A percentile compares a stretch with the other conserved stretches of the same genome.
phyloP scores from a whole-genome alignment of 257 asterid species.

The Paraleonurus japonicus region DNA sequence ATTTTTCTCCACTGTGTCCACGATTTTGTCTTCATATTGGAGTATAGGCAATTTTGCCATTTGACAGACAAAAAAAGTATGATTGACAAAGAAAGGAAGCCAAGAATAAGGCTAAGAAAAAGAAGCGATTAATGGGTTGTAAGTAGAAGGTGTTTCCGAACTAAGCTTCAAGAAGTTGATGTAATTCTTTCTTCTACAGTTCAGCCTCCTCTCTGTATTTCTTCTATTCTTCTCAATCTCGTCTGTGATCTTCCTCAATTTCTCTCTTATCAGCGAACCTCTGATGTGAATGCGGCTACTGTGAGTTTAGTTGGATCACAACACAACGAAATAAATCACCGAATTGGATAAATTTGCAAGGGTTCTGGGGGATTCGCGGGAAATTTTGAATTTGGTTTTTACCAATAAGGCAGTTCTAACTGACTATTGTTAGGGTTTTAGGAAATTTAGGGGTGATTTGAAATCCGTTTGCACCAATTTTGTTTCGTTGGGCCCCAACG shows the following conservation, averaged over 20 bases:
- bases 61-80: neutral
- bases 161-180: neutral
- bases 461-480: neutral
- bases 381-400: neutral
- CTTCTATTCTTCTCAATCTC: neutral
- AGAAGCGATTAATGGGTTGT: neutral
- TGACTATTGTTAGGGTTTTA: constrained; percentile 20
- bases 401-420: neutral
- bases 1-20: constrained; percentile 68
- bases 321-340: neutral
- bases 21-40: constrained; percentile 79
- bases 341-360: neutral
- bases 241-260: neutral
- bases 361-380: constrained; percentile 1
- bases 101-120: neutral
- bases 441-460: constrained; percentile 18
- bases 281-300: neutral
- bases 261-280: neutral
- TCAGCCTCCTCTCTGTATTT: neutral
- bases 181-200: neutral
- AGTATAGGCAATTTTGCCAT: constrained; percentile 74
- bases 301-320: neutral
- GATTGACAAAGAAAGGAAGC: neutral
- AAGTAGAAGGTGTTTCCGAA: neutral
- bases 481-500: neutral